Evolutionary conservation across 345 rosid species (phyloP), one percentile per base, ranked within the genome.

Genomic region (Eutrema yunnanense): DNA sequence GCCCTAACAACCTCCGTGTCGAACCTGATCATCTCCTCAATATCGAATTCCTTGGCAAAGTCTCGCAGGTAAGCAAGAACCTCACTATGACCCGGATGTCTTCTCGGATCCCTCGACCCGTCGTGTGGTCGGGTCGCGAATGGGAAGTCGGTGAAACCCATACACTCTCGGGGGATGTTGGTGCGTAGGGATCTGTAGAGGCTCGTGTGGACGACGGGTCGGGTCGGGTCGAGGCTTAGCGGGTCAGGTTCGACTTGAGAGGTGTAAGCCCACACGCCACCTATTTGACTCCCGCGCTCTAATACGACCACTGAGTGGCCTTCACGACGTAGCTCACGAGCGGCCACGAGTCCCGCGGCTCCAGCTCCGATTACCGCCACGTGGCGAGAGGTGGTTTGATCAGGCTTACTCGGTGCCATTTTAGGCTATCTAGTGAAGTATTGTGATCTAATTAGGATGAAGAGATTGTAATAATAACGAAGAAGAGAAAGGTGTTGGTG

Each of bases 301-400:
- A 89, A 81, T 34, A 95, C 90, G 8, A 87, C 89, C 2, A 88
- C 96, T 1, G 73, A 47, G 79, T 87, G 99, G 42, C 97, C 97
- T 65, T 92, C 96, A 4, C 86, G 86, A 6, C 81, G 83, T 26
- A 95, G 90, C 88, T 95, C 97, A 8, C 87, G 84, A 49, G 96
- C 89, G 1, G 92, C 87, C 0, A 85, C 87, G 8, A 95, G 86
- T 5, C 99, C 97, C 7, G 99, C 86, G 1, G 93, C 89, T 52
- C 99, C 97, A 8, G 96, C 97, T 26, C 97, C 97, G 49, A 95
- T 83, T 2, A 95, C 92, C 0, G 93, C 97, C 44, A 94, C 98
- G 56, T 79, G 86, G 49, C 78, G 83, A 50, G 73, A 30, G 51
- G 3, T 59, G 19, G 63, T 27, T 58, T 22, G 44, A 64, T 64